phyloP scores from a whole-genome alignment of 768 basidiomycete genomes.

The Suillus subalutaceus region DNA sequence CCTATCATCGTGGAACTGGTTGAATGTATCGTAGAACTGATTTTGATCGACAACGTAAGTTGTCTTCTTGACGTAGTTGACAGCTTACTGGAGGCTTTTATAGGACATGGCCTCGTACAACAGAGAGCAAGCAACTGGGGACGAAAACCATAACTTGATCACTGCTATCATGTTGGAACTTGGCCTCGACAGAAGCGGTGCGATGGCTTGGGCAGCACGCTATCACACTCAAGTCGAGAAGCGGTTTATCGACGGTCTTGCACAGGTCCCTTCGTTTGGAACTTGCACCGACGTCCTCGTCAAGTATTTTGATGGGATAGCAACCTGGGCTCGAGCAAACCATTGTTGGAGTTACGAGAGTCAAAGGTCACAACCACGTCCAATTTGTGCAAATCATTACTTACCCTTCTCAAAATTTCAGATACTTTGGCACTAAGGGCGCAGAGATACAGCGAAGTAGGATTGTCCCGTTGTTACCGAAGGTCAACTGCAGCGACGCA shows the following conservation, averaged over 20 bases:
- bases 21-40: constrained; percentile 18
- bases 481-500: neutral
- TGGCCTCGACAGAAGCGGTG: constrained; percentile 26
- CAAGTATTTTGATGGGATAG: constrained; percentile 28
- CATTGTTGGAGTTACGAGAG: constrained; percentile 35
- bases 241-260: constrained; percentile 24
- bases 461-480: constrained; percentile 11
- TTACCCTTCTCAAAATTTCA: neutral
- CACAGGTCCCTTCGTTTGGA: constrained; percentile 31
- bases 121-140: constrained; percentile 36
- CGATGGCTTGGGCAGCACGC: constrained; percentile 28
- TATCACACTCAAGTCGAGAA: constrained; percentile 16
- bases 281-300: constrained; percentile 26
- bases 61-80: neutral
- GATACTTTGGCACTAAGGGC: constrained; percentile 35
- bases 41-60: constrained; percentile 27
- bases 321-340: constrained; percentile 28
- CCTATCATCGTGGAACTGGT: constrained; percentile 14
- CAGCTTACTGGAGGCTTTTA: neutral
- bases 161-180: constrained; percentile 36
- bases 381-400: neutral
- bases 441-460: constrained; percentile 25
- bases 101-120: constrained; percentile 42
- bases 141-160: constrained; percentile 37
- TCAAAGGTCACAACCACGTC: constrained; percentile 17